Conservation (phyloP, 306 rosid genomes). For the Adenanthera pavonina region DNA sequence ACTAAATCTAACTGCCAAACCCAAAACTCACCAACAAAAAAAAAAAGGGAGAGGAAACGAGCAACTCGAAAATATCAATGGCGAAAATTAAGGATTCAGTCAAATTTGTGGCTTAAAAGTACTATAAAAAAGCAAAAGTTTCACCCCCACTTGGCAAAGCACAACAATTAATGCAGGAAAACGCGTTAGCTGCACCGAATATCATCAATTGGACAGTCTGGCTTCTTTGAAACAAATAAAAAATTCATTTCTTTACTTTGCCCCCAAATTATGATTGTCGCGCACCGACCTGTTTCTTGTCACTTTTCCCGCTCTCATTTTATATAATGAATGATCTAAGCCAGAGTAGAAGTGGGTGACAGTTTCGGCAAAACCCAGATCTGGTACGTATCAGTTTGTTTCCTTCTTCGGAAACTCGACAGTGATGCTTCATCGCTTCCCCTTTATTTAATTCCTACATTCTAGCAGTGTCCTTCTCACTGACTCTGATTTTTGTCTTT, state of each 20-base stretch:
- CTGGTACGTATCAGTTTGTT: conserved; percentile 27
- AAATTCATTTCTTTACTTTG: neutral
- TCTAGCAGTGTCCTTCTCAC: neutral
- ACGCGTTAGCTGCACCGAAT: conserved; percentile 49
- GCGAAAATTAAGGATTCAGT: conserved; percentile 30
- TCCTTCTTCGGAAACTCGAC: neutral
- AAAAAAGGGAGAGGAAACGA: neutral
- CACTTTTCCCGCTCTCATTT: neutral
- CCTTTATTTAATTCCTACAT: conserved; percentile 27
- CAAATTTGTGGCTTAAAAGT: conserved; percentile 11
- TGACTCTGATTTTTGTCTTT: conserved; percentile 37
- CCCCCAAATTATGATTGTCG: conserved; percentile 1
- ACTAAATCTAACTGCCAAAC: neutral
- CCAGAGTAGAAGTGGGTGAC: conserved; percentile 27
- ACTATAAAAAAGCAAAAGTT: neutral
- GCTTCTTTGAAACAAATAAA: conserved; percentile 32
- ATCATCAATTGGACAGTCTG: conserved; percentile 47
- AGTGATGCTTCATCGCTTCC: conserved; percentile 35
- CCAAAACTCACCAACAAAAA: too few species aligned
- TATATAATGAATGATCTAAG: conserved; percentile 24
- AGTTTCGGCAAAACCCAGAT: conserved; percentile 8
- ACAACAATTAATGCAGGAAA: conserved; percentile 2
- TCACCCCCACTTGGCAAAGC: too few species aligned
- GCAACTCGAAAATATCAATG: neutral
- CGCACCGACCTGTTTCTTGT: neutral